A percentile compares a stretch with the other conserved stretches of the same genome.
Evolutionary conservation across 2,329 filamentous ascomycete species (phyloP).

Genomic region (Rhinocladiella mackenziei): DNA sequence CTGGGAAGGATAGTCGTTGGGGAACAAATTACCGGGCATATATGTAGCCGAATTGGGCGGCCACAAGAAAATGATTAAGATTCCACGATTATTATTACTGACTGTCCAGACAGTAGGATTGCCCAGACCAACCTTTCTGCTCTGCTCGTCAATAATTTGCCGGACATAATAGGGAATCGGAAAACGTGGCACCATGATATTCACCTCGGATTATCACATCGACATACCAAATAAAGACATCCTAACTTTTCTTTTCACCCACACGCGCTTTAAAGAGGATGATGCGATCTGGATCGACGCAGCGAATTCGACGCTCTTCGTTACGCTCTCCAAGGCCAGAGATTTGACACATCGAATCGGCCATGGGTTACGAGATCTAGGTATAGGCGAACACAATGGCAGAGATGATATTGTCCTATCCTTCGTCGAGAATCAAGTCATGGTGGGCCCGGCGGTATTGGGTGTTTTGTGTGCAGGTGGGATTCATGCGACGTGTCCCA

Average conservation of each 20-base stretch:
- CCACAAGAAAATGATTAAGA: too few species aligned
- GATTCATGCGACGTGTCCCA: constrained; percentile 54
- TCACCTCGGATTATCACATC: constrained; percentile 18
- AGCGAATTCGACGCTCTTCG: constrained; percentile 46
- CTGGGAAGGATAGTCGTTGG: too few species aligned
- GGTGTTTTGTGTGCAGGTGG: constrained; percentile 57
- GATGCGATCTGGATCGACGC: constrained; percentile 56
- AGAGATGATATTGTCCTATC: constrained; percentile 53
- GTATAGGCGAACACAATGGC: constrained; percentile 48
- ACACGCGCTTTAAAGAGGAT: constrained; percentile 38
- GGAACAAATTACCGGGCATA: too few species aligned
- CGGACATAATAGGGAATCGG: too few species aligned
- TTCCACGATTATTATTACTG: too few species aligned
- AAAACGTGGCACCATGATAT: constrained; percentile 14
- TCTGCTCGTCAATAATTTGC: too few species aligned
- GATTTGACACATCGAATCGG: constrained; percentile 51
- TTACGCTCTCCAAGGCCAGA: constrained; percentile 53
- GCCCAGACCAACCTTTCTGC: too few species aligned
- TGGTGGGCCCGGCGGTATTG: constrained; percentile 52
- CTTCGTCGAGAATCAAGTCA: constrained; percentile 55
- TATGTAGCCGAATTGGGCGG: too few species aligned
- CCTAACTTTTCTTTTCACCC: constrained; percentile 19
- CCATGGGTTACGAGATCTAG: constrained; percentile 53
- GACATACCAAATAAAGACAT: constrained; percentile 19
- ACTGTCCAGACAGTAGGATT: too few species aligned